Percentiles rank a stretch among this genome's conserved stretches.
These are phyloP conservation scores for Delitschia confertaspora DNA, from an alignment of 495 filamentous ascomycete genomes.

Conservation along the genomic window DNA sequence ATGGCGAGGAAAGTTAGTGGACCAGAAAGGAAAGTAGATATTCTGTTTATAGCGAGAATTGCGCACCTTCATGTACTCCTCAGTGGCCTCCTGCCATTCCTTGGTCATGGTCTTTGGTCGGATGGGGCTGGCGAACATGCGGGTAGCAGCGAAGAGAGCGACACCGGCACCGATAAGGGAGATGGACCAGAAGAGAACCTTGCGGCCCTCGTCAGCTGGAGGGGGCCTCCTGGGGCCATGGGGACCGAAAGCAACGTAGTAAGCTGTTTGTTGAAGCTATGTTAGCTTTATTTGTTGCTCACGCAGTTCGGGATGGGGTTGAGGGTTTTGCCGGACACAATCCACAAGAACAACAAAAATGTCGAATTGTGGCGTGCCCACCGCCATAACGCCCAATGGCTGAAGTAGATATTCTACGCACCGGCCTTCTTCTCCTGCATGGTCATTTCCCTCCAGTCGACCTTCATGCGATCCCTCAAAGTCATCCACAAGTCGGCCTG, in stretches of 20 bases:
- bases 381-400: slow-evolving; percentile 8
- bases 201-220: slow-evolving; percentile 73
- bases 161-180: slow-evolving; percentile 39
- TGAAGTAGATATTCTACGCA: slow-evolving; percentile 45
- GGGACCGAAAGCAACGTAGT: slow-evolving; percentile 95
- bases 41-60: slow-evolving; percentile 2
- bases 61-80: slow-evolving; percentile 82
- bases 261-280: slow-evolving; percentile 50
- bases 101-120: slow-evolving; percentile 78
- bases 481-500: slow-evolving; percentile 99
- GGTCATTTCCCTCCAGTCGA: slow-evolving; percentile 88
- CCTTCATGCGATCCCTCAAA: slow-evolving; percentile 96
- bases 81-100: slow-evolving; percentile 86
- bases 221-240: slow-evolving; percentile 79
- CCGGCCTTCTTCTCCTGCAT: slow-evolving; percentile 96
- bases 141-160: slow-evolving; percentile 30
- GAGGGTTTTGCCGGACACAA: too few species aligned
- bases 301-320: neutral
- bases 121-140: slow-evolving; percentile 46
- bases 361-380: slow-evolving; percentile 1
- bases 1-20: slow-evolving; percentile 19
- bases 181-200: slow-evolving; percentile 60
- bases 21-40: slow-evolving; percentile 3
- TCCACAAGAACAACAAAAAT: slow-evolving; percentile 8
- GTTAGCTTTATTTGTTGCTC: slow-evolving; percentile 22